Evolutionary conservation across 2,329 filamentous ascomycete genomes (phyloP), one percentile per base, ranked within the genome.

Genomic region (Ceratocystiopsis minuta): DNA sequence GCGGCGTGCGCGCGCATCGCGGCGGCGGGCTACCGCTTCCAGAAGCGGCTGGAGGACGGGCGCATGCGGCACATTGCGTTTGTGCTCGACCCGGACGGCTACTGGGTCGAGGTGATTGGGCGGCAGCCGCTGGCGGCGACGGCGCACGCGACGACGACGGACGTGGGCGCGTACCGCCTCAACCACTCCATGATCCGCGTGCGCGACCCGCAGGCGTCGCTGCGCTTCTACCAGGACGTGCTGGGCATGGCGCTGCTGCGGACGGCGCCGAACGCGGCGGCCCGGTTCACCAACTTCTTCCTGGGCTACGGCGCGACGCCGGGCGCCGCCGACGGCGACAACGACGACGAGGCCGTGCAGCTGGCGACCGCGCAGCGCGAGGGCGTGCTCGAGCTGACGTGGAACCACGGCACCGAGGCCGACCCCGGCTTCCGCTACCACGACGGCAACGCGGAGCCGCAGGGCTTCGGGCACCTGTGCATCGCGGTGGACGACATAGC

Each of bases 121-220:
- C 78, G 81, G 57, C 81, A 80, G 54, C 63, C 59, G 53, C 36
- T 85, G 6, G 78, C 85, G 48, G 70, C 82, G 60, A 84, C 80
- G 2, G 82, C 85, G 54, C 65, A 67, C 40, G 63, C 81, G 43
- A 78, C 72, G 44, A 70, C 74, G 39, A 94, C 87, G 0, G 80
- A 95, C 51, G 60, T 76, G 0, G 57, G 60, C 16, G 82, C 75
- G 31, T 96, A 96, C 59, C 76, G 80, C 52, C 77, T 79, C 70
- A 87, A 90, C 63, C 83, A 90, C 63, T 86, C 82, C 43, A 96
- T 96, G 90, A 74, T 98, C 51, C 82, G 90, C 28, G 80, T 96
- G 62, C 96, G 95, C 64, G 76, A 83, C 51, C 66, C 69, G 18
- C 70, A 83, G 55, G 76, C 74, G 59, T 82, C 78, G 14, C 65